phyloP scores from a whole-genome alignment of 192 early-diverging fungal species.

The Tieghemiomyces parasiticus region DNA sequence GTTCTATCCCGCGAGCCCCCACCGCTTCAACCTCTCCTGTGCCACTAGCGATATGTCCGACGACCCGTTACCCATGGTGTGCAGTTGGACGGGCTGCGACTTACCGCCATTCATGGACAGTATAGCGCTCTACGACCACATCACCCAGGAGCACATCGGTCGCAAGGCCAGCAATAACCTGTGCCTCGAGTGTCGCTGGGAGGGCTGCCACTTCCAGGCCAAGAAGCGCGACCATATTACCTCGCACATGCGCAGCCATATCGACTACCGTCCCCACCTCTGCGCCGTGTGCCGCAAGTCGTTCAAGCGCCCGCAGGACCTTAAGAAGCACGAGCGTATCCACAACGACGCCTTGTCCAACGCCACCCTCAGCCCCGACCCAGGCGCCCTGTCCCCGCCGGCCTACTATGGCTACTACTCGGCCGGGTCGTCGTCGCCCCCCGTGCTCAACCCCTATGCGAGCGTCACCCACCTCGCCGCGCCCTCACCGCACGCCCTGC shows the following conservation, averaged over 20 bases:
- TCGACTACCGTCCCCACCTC: constrained; percentile 77
- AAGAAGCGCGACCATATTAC: constrained; percentile 94
- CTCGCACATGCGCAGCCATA: constrained; percentile 88
- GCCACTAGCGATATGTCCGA: too few relatives aligned
- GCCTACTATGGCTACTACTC: background rate
- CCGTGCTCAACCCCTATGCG: background rate
- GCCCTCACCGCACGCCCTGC: background rate
- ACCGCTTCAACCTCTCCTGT: too few relatives aligned
- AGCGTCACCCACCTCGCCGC: background rate
- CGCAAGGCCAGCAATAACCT: constrained; percentile 77
- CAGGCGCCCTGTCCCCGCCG: background rate
- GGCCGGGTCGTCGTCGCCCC: background rate
- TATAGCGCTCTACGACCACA: constrained; percentile 72
- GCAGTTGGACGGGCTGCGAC: constrained; percentile 23
- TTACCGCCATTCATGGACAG: constrained; percentile 46
- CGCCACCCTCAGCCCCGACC: background rate
- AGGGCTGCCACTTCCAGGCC: constrained; percentile 50
- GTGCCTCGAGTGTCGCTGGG: constrained; percentile 81
- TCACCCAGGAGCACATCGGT: constrained; percentile 81
- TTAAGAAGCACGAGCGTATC: constrained; percentile 86
- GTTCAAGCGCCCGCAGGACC: constrained; percentile 91
- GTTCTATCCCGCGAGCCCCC: too few relatives aligned
- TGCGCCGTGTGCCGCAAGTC: constrained; percentile 71
- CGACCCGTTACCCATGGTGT: too few relatives aligned
- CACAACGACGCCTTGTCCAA: constrained; percentile 33